Percentiles rank a stretch among this genome's conserved stretches.
These are phyloP conservation scores for Penicillium egyptiacum DNA, from an alignment of 495 filamentous ascomycete species.

Conservation along the genomic window DNA sequence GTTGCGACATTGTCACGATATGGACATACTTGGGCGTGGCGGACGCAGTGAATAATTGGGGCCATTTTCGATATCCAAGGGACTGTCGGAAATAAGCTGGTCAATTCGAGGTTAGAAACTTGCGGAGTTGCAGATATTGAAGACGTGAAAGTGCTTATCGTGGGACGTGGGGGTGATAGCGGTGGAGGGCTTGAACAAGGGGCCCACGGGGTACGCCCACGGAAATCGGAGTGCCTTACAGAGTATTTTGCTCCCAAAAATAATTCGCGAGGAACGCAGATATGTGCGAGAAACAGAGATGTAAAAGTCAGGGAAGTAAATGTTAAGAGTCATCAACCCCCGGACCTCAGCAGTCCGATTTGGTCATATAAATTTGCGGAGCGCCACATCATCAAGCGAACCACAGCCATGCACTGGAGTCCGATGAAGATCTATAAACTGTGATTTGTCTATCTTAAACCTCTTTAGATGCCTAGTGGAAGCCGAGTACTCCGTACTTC, in stretches of 20 bases:
- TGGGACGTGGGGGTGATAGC: slow-evolving; percentile 20
- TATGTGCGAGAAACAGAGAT: neutral
- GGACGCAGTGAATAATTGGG: slow-evolving; percentile 52
- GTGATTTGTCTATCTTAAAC: slow-evolving; percentile 14
- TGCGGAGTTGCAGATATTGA: slow-evolving; percentile 5
- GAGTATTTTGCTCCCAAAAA: neutral
- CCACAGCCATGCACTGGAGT: slow-evolving; percentile 11
- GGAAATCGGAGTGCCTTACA: neutral
- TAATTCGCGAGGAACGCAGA: neutral
- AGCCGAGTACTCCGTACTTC: neutral
- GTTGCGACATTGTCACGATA: neutral
- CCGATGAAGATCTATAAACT: slow-evolving; percentile 7
- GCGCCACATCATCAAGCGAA: slow-evolving; percentile 17
- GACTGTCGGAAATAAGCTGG: neutral
- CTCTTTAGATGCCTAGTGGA: neutral
- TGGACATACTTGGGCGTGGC: slow-evolving; percentile 51
- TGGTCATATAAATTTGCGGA: slow-evolving; percentile 6
- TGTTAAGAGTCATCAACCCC: slow-evolving; percentile 18
- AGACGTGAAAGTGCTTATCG: slow-evolving; percentile 24
- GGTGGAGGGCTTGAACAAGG: slow-evolving; percentile 11
- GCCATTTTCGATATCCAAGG: slow-evolving; percentile 26
- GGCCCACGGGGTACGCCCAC: no score
- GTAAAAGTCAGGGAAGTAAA: neutral
- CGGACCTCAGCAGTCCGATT: slow-evolving; percentile 22
- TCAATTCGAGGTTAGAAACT: slow-evolving; percentile 2